Base-by-base conservation (phyloP, 495 filamentous ascomycete species). In the Sporormia fimetaria region DNA sequence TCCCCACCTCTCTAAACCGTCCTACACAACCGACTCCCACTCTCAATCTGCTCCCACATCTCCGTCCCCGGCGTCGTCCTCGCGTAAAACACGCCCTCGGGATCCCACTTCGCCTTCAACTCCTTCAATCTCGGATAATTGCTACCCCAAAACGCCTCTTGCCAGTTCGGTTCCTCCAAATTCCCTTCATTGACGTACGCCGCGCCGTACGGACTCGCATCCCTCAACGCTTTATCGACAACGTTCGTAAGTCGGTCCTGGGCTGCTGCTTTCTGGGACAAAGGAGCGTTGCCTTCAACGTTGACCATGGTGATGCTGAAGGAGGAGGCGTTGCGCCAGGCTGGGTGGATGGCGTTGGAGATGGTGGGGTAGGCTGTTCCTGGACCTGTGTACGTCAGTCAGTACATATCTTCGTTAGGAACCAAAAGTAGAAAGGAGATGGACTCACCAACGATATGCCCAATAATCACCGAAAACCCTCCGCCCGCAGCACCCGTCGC, bases 391-490 rank as follows among this genome's bases (percentile, higher is more conserved):
- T n/a, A n/a, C n/a, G n/a, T n/a, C n/a, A n/a, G n/a, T n/a, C n/a
- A n/a, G n/a, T n/a, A n/a, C n/a, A n/a, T n/a, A n/a, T n/a, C n/a
- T n/a, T n/a, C n/a, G n/a, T n/a, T n/a, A n/a, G n/a, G n/a, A n/a
- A n/a, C n/a, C n/a, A n/a, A n/a, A n/a, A n/a, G n/a, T n/a, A n/a
- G n/a, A n/a, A n/a, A n/a, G n/a, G n/a, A n/a, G n/a, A n/a, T n/a
- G n/a, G n/a, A n/a, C n/a, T n/a, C n/a, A n/a, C n/a, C n/a, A n/a
- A 48, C 44, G 18, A 42, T 48, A 21, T 42, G 37, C 2, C 44
- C 44, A 15, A 48, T 25, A 4, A 41, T 37, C 2, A 12, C 9
- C 23, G 11, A 12, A 28, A 24, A 29, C 21, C 12, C 4, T n/a
- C n/a, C n/a, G n/a, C n/a, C n/a, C n/a, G n/a, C n/a, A n/a, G n/a